Conservation (phyloP, 306 rosid genomes). For the cucumber (Cucumis sativus) region DNA sequence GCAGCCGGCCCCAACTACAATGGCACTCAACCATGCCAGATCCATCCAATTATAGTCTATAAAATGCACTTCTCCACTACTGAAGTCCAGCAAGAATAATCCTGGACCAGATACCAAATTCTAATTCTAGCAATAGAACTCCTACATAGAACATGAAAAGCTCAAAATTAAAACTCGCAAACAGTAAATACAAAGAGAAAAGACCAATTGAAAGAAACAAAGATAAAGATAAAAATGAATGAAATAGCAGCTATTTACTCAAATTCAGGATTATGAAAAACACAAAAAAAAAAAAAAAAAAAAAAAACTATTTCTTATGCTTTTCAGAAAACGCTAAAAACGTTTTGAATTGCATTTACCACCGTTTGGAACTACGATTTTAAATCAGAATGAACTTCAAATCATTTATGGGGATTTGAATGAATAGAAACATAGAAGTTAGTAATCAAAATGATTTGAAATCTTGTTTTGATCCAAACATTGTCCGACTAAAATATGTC, state of each 20-base stretch:
- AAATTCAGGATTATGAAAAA: background rate
- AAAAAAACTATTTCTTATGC: background rate
- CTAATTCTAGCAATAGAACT: background rate
- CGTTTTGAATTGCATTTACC: background rate
- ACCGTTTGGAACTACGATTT: no score
- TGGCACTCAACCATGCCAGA: constrained; percentile 62
- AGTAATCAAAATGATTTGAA: no score
- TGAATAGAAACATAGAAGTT: no score
- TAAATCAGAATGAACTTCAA: no score
- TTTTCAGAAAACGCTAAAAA: background rate
- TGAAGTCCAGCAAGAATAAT: background rate
- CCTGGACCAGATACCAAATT: background rate
- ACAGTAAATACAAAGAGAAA: background rate
- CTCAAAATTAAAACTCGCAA: background rate
- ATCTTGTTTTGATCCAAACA: no score
- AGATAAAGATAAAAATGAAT: background rate
- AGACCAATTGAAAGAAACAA: background rate
- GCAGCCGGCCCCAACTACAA: constrained; percentile 79
- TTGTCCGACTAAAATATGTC: no score
- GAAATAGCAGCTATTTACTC: background rate
- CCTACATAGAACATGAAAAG: background rate
- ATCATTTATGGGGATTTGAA: no score
- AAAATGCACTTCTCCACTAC: background rate
- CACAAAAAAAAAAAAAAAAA: background rate
- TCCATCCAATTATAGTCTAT: constrained; percentile 32